Evolutionary conservation across 1,284 basidiomycete species (phyloP).

Genomic region (Boletus sp.): DNA sequence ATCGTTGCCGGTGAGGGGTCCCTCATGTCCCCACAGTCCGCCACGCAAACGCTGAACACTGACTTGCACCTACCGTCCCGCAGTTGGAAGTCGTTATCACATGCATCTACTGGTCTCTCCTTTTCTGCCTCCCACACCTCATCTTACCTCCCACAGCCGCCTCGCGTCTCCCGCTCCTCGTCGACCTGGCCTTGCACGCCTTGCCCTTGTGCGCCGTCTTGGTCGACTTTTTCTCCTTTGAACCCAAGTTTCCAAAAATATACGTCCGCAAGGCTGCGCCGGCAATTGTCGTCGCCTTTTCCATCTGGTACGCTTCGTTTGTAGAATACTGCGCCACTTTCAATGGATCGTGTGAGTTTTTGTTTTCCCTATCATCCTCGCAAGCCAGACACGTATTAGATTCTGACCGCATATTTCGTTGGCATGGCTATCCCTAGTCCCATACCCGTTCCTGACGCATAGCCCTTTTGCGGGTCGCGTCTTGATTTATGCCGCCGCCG

Average conservation of each 20-base stretch:
- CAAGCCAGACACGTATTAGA: not conserved
- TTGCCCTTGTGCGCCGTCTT: slow-evolving; percentile 58
- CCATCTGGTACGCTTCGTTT: slow-evolving; percentile 58
- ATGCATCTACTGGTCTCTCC: slow-evolving; percentile 67
- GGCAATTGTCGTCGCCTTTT: slow-evolving; percentile 39
- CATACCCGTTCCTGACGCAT: slow-evolving; percentile 77
- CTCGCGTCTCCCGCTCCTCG: slow-evolving; percentile 47
- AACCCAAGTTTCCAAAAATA: slow-evolving; percentile 52
- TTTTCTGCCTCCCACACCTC: slow-evolving; percentile 49
- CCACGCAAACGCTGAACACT: slow-evolving; percentile 1
- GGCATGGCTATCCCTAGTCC: slow-evolving; percentile 43
- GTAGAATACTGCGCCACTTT: slow-evolving; percentile 63
- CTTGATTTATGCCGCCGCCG: slow-evolving; percentile 57
- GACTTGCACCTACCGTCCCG: not conserved
- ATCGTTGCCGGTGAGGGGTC: slow-evolving; percentile 25
- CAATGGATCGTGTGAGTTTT: slow-evolving; percentile 61
- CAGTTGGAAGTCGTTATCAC: slow-evolving; percentile 67
- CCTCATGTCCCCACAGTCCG: not conserved
- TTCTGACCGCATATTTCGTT: slow-evolving; percentile 10
- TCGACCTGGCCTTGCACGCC: slow-evolving; percentile 69
- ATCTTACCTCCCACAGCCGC: slow-evolving; percentile 39
- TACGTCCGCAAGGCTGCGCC: slow-evolving; percentile 46
- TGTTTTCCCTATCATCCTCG: not conserved
- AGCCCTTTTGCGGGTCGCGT: slow-evolving; percentile 50
- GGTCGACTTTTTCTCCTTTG: slow-evolving; percentile 68